phyloP scores from a whole-genome alignment of 2,329 filamentous ascomycete species.

The Apiospora phragmitis region DNA sequence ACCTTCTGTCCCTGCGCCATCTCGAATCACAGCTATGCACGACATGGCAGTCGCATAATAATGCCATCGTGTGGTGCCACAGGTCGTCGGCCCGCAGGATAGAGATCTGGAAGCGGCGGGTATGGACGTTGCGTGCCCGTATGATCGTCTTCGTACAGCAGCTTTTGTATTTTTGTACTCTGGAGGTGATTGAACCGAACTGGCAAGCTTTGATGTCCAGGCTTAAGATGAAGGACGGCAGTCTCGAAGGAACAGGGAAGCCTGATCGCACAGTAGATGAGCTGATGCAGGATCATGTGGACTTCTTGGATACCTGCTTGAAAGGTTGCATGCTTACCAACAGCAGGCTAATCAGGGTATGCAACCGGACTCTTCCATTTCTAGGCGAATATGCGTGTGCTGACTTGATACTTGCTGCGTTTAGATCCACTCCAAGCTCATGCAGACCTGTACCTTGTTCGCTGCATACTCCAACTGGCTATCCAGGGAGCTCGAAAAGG shows the following conservation, averaged over 20 bases:
- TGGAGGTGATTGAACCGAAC: slow-evolving; percentile 96
- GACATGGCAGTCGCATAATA: slow-evolving; percentile 89
- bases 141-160: slow-evolving; percentile 99
- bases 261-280: slow-evolving; percentile 83
- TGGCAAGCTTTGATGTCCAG: slow-evolving; percentile 94
- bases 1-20: slow-evolving; percentile 85
- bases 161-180: slow-evolving; percentile 92
- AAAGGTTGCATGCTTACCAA: slow-evolving; percentile 99
- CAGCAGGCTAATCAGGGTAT: slow-evolving; percentile 85
- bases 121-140: slow-evolving; percentile 86
- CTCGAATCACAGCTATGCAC: slow-evolving; percentile 84
- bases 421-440: slow-evolving; percentile 95
- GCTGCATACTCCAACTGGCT: slow-evolving; percentile 87
- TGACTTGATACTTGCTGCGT: slow-evolving; percentile 11
- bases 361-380: slow-evolving; percentile 23
- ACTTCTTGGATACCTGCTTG: slow-evolving; percentile 94
- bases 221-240: slow-evolving; percentile 63
- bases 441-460: slow-evolving; percentile 94
- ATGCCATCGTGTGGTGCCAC: slow-evolving; percentile 79
- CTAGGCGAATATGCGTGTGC: background rate
- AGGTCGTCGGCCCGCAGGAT: slow-evolving; percentile 71
- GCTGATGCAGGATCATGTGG: slow-evolving; percentile 98
- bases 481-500: slow-evolving; percentile 78
- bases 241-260: slow-evolving; percentile 39
- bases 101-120: slow-evolving; percentile 89